A percentile compares a stretch with the other conserved stretches of the same genome.
These are phyloP conservation scores for Solanum arcanum DNA, from an alignment of 257 asterid genomes.

Conservation along the genomic window DNA sequence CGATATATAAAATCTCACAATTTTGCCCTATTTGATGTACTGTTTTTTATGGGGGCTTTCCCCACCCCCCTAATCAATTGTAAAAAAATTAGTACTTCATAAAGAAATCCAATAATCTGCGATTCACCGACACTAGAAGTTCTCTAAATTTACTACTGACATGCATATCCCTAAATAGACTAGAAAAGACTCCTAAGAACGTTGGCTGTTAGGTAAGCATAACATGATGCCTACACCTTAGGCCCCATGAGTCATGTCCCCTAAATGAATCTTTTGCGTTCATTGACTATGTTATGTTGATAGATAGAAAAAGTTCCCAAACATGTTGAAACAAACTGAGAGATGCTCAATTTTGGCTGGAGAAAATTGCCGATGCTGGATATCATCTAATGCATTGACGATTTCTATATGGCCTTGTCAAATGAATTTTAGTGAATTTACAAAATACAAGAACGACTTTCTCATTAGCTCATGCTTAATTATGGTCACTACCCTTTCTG, in stretches of 20 bases:
- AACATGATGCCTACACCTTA: not conserved
- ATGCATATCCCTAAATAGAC: not conserved
- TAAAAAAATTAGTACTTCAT: not conserved
- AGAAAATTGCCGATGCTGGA: not conserved
- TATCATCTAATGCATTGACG: not conserved
- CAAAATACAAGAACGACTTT: not conserved
- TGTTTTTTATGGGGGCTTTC: not conserved
- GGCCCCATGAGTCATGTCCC: not conserved
- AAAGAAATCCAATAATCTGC: not conserved
- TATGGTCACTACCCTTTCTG: not conserved
- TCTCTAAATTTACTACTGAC: not conserved
- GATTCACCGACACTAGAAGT: not conserved
- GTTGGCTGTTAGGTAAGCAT: not conserved
- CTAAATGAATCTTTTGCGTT: not conserved
- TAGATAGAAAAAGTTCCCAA: not conserved
- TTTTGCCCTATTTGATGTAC: not conserved
- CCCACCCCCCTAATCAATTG: too few species aligned
- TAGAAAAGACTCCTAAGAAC: not conserved
- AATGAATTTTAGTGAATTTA: not conserved
- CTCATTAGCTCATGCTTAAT: not conserved
- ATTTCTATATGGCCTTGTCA: not conserved
- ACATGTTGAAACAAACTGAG: not conserved
- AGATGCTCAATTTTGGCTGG: not conserved
- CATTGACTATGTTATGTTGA: not conserved
- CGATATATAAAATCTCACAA: not conserved